Base-by-base conservation (phyloP, 2,329 filamentous ascomycete species). In the Ceratocystis cacaofunesta region DNA sequence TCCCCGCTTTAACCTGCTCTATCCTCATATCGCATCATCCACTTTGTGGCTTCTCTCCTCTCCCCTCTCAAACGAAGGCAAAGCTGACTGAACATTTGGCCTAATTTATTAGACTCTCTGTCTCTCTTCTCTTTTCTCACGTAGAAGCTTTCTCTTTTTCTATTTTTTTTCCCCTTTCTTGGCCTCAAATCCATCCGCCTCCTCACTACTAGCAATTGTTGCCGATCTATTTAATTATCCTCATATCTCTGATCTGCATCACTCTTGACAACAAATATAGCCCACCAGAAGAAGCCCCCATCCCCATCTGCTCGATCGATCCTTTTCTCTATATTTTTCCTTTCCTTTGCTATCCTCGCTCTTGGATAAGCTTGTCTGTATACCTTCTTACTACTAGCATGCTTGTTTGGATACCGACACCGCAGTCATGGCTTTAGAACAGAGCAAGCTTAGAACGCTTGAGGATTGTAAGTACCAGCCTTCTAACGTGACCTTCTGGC, bases 361-460 rank as follows among this genome's bases (percentile, higher is more conserved):
- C 36, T 8, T 25, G 48, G 48, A 52, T 28, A 25, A 22, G 48
- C 22, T 25, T 10, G 19, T n/a, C 19, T 52, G 36, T 15, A 52
- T 22, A 48, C 46, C 61, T 15, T 55, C 17, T 19, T 8, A 5
- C n/a, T 55, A 65, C 3, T 58, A 65, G 63, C 63, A 65, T 65
- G 63, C 63, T 65, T 36, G 32, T 61, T 61, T 65, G 63, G n/a
- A 32, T 44, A n/a, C 44, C 25, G n/a, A 44, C 8, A 30, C 55
- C 44, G 55, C 63, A 65, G 44, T 55, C 43, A 65, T 65, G 63
- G 46, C 41, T 61, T 50, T 60, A 50, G 55, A 46, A 61, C 55
- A 65, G 43, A 62, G 61, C 61, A 57, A 65, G 32, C 44, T 48
- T 61, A 61, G 55, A 61, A 50, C 55, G 63, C 63, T 65, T n/a